Conservation (phyloP, 768 basidiomycete genomes). For the Panaeolus papilionaceus region DNA sequence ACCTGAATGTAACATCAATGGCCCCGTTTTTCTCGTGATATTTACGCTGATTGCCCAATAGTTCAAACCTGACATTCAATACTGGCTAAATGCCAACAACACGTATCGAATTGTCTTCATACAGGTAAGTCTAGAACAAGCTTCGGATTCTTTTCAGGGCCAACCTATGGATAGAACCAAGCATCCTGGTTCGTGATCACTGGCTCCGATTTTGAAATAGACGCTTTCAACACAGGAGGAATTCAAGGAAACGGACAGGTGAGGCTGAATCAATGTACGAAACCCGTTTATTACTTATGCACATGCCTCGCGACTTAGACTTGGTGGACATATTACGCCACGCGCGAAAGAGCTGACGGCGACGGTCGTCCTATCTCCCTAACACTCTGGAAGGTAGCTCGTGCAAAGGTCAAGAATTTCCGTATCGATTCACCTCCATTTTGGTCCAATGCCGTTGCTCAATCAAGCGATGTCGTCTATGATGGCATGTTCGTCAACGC, state of each 20-base stretch:
- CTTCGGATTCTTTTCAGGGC: not conserved
- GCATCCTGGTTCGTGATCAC: constrained; percentile 70
- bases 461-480: constrained; percentile 53
- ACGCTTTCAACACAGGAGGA: constrained; percentile 60
- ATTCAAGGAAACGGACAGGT: constrained; percentile 67
- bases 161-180: constrained; percentile 47
- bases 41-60: constrained; percentile 25
- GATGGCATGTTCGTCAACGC: constrained; percentile 66
- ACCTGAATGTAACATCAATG: constrained; percentile 44
- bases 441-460: constrained; percentile 63
- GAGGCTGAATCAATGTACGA: not conserved
- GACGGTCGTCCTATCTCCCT: constrained; percentile 64
- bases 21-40: not conserved
- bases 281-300: not conserved
- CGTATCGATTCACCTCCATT: constrained; percentile 60
- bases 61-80: constrained; percentile 40
- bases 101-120: constrained; percentile 12
- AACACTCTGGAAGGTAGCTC: constrained; percentile 50
- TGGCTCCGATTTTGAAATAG: constrained; percentile 58
- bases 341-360: constrained; percentile 52
- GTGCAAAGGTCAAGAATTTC: constrained; percentile 53
- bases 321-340: constrained; percentile 63
- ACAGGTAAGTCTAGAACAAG: constrained; percentile 4
- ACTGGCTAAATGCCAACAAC: not conserved
- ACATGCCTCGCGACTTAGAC: constrained; percentile 32